A percentile compares a stretch with the other conserved stretches of the same genome.
These are phyloP conservation scores for Gilbertella persicaria DNA, from an alignment of 371 early-diverging fungal species.

Conservation along the genomic window DNA sequence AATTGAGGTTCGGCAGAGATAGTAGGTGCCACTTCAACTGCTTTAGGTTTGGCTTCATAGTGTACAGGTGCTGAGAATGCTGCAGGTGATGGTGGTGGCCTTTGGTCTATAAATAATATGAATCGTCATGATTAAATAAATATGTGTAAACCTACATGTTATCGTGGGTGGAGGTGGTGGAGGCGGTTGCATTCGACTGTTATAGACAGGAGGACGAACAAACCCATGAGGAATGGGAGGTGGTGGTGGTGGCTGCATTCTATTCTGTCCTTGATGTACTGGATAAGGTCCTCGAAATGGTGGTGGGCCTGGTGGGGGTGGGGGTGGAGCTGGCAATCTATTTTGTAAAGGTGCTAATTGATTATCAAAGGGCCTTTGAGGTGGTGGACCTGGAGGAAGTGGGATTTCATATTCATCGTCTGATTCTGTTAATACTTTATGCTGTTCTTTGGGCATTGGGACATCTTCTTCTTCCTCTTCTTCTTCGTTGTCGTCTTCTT, in stretches of 20 bases:
- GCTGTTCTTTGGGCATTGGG: slow-evolving; percentile 1
- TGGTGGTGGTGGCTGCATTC: slow-evolving; percentile 16
- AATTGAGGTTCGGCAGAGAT: slow-evolving; percentile 68
- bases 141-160: slow-evolving; percentile 15
- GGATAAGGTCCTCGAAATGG: slow-evolving; percentile 13
- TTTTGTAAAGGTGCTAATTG: slow-evolving; percentile 15
- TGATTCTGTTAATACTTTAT: slow-evolving; percentile 27
- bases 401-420: slow-evolving; percentile 51
- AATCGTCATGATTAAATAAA: not conserved
- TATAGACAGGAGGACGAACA: no score
- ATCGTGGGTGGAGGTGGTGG: slow-evolving; percentile 14
- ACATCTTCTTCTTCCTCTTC: slow-evolving; percentile 23
- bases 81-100: slow-evolving; percentile 8
- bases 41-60: slow-evolving; percentile 12
- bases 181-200: not conserved
- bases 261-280: slow-evolving; percentile 4
- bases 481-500: slow-evolving; percentile 13
- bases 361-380: slow-evolving; percentile 34
- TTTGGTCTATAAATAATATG: not conserved
- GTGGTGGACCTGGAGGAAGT: slow-evolving; percentile 48
- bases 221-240: slow-evolving; percentile 6
- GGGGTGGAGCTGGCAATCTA: slow-evolving; percentile 7
- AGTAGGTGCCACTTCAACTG: slow-evolving; percentile 35
- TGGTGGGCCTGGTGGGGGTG: slow-evolving; percentile 20
- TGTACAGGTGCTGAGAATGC: slow-evolving; percentile 8